Evolutionary conservation across 2,329 filamentous ascomycete species (phyloP).

Genomic region (Nemania sp.): DNA sequence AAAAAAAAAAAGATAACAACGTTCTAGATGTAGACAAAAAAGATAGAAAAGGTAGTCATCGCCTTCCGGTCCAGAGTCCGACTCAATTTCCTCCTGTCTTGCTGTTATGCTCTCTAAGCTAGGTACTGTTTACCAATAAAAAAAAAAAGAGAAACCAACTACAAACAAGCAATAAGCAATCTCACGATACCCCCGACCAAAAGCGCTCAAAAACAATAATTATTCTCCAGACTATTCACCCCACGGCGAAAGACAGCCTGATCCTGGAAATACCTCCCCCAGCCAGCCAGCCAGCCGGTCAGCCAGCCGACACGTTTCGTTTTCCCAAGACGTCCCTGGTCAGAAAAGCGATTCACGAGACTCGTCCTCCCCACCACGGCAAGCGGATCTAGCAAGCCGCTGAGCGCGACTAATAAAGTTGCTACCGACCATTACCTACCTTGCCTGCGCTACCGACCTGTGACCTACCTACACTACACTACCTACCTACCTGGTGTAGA

Average conservation of each 20-base stretch:
- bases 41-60: slow-evolving; percentile 11
- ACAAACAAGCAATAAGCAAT: slow-evolving; percentile 14
- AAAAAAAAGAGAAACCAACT: too few relatives aligned
- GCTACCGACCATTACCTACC: neutral
- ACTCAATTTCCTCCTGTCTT: neutral
- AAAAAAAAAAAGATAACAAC: too few relatives aligned
- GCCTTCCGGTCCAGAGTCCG: neutral
- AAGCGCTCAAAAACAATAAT: slow-evolving; percentile 7
- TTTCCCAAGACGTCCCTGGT: slow-evolving; percentile 27
- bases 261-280: neutral
- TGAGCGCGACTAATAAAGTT: slow-evolving; percentile 22
- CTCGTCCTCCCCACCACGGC: slow-evolving; percentile 27
- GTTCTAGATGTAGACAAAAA: neutral
- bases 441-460: too few relatives aligned
- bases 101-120: neutral
- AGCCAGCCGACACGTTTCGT: slow-evolving; percentile 19
- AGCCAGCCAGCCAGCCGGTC: neutral
- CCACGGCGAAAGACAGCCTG: slow-evolving; percentile 7
- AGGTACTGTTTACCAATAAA: too few relatives aligned
- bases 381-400: slow-evolving; percentile 30
- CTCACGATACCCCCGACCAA: slow-evolving; percentile 17
- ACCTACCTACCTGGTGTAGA: too few relatives aligned
- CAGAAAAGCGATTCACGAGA: slow-evolving; percentile 29
- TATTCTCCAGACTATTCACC: slow-evolving; percentile 4
- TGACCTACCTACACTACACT: too few relatives aligned